Percentiles rank a stretch among this genome's conserved stretches.
Conservation (phyloP, 441 rosid species). For the Euphorbia celastroides region DNA sequence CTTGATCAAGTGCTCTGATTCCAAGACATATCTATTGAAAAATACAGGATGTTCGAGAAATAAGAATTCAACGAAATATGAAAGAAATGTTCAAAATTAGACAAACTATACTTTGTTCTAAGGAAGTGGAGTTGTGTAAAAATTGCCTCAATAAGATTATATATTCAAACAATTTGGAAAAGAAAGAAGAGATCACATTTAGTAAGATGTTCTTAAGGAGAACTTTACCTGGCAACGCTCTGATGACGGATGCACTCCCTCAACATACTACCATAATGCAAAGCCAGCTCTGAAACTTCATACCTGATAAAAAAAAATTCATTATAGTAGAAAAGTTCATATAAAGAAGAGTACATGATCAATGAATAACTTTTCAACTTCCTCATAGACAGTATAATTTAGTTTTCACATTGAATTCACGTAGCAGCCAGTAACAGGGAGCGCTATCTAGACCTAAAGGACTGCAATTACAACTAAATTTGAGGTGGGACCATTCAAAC, state of each 20-base stretch:
- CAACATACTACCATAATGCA: constrained; percentile 94
- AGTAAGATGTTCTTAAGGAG: not conserved
- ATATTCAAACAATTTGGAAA: not conserved
- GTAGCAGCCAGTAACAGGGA: not conserved
- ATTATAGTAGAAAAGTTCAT: not conserved
- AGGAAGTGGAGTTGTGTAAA: not conserved
- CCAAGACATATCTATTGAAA: constrained; percentile 66
- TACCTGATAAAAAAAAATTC: constrained; percentile 48
- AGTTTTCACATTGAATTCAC: not conserved
- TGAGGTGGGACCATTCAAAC: not conserved
- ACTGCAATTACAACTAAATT: not conserved
- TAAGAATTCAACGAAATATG: constrained; percentile 1
- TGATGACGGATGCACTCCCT: constrained; percentile 98
- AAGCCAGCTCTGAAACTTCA: constrained; percentile 78
- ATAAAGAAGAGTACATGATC: not conserved
- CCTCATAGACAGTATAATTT: not conserved
- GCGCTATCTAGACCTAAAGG: not conserved
- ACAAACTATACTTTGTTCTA: not conserved
- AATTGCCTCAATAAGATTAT: not conserved
- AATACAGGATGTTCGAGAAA: not conserved
- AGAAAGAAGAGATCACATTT: not conserved
- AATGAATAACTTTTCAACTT: not conserved
- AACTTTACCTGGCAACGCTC: constrained; percentile 65
- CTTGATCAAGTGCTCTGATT: constrained; percentile 71
- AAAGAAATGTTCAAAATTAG: not conserved